Evolutionary conservation across 768 basidiomycete genomes (phyloP), one percentile per base, ranked within the genome.

Genomic region (Boletus rex-veris): DNA sequence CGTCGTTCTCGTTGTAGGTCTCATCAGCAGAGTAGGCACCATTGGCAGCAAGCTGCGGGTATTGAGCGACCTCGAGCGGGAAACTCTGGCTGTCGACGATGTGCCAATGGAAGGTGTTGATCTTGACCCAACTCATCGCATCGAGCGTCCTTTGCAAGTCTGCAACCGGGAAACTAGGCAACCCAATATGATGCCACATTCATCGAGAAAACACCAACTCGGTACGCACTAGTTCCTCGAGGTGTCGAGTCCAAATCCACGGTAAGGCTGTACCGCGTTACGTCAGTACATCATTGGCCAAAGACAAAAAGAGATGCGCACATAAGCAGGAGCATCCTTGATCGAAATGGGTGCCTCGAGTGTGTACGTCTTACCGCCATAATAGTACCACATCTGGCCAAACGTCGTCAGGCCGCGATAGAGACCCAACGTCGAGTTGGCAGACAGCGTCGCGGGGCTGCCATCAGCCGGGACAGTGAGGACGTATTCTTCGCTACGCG

Each of bases 81-180:
- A 89, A 94, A 35, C 82, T 84, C 62, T 93, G 89, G 50, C 84
- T 82, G 69, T 94, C 92, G 35, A 83, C 83, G 52, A 90, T 75
- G 63, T 93, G 92, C 91, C 90, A 93, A 58, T 93, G 89, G 60
- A 93, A 80, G 2, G 80, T 82, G 68, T 85, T 91, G 49, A 71
- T 73, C 74, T 84, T 84, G 55, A 76, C 75, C 71, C 75, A 75
- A 12, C 74, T 73, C 79, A 83, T 81, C 11, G 78, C 75, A 38
- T 82, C 77, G 19, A 84, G 58, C 2, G 78, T 80, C 42, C 78
- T 70, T 3, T 67, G 43, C 51, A 80, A 63, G 31, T 76, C 72
- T 3, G 49, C 15, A 4, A 75, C 66, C 1, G 78, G 73, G 56
- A 71, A 75, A 54, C 75, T 77, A 50, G 16, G 38, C 15, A 18